Evolutionary conservation across 2,329 filamentous ascomycete species (phyloP).

Genomic region (Clonostachys rosea): DNA sequence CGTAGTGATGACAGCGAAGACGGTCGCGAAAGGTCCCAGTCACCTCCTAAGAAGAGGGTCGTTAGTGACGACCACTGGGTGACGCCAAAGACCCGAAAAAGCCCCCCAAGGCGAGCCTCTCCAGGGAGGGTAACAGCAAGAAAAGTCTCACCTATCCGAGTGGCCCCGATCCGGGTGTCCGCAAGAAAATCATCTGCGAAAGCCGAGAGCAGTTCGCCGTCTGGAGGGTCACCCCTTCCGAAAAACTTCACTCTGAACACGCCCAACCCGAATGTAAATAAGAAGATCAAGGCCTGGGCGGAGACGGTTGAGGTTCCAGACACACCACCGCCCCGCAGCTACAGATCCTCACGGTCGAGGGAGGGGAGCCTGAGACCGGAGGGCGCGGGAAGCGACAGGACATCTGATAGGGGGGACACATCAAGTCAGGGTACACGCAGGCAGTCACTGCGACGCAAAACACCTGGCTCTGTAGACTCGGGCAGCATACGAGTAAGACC

Average conservation of each 20-base stretch:
- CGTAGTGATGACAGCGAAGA: conserved; percentile 24
- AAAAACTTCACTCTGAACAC: conserved; percentile 53
- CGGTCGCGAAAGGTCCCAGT: conserved; percentile 25
- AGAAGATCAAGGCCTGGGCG: conserved; percentile 60
- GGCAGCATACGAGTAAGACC: conserved; percentile 41
- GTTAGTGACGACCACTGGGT: conserved; percentile 92
- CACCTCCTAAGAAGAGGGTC: conserved; percentile 82
- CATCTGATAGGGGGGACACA: conserved; percentile 15
- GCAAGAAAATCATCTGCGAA: not conserved
- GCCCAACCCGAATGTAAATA: conserved; percentile 49
- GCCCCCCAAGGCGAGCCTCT: conserved; percentile 38
- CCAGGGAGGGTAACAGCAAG: conserved; percentile 39
- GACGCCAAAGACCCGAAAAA: conserved; percentile 51
- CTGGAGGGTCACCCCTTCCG: conserved; percentile 32
- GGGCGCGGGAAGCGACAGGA: conserved; percentile 13
- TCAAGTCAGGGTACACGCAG: conserved; percentile 20
- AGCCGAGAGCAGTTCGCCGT: conserved; percentile 1
- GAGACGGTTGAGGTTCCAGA: conserved; percentile 46
- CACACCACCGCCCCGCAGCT: conserved; percentile 25
- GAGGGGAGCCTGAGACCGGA: conserved; percentile 14
- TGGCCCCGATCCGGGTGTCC: conserved; percentile 15
- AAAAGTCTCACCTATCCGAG: conserved; percentile 18
- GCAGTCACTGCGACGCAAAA: conserved; percentile 2
- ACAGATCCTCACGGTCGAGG: conserved; percentile 27
- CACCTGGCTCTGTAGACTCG: conserved; percentile 17